Base-by-base conservation (phyloP, 495 filamentous ascomycete genomes). In the Neurospora hispaniola region DNA sequence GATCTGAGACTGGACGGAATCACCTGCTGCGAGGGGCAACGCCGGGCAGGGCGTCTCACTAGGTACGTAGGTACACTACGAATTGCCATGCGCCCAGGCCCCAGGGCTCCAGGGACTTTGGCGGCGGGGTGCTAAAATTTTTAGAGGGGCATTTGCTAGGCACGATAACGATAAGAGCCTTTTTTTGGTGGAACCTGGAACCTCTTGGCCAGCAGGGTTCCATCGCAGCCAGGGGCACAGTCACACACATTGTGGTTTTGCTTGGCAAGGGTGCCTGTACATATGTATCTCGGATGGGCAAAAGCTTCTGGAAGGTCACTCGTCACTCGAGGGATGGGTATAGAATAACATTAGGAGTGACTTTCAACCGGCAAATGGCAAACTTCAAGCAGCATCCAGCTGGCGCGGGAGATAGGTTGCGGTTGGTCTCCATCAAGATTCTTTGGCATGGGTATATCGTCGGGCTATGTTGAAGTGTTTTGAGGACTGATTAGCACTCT, bases 141-240 rank as follows among this genome's bases (percentile, higher is more conserved):
- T 73, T 59, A 41, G 72, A 69, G 74, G 74, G 73, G 73, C 68
- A 74, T n/a, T 39, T 42, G 38, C 40, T 40, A 1, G 54, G 54
- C 14, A 14, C 46, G 70, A 71, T 74, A 69, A 54, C 68, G 73
- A 73, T 70, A 73, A 73, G 73, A 70, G 71, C 70, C 54, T 42
- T 43, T 70, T 70, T 70, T 70, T 10, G 35, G 27, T 31, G 27
- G 27, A 31, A 31, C 27, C 27, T 39, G 69, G 69, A 42, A 2
- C 69, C 11, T 44, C 69, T 39, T 70, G 35, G 35, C 41, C 38
- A 39, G 20, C 38, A 70, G 38, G 69, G 41, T 70, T 42, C 69
- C 69, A 40, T 39, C 35, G 11, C n/a, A 27, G 35, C 69, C 35
- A 42, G 41, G 38, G 23, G 41, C 69, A 8, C 27, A 31, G 27